phyloP scores from a whole-genome alignment of 2,329 filamentous ascomycete genomes.

The Neurospora crassa region DNA sequence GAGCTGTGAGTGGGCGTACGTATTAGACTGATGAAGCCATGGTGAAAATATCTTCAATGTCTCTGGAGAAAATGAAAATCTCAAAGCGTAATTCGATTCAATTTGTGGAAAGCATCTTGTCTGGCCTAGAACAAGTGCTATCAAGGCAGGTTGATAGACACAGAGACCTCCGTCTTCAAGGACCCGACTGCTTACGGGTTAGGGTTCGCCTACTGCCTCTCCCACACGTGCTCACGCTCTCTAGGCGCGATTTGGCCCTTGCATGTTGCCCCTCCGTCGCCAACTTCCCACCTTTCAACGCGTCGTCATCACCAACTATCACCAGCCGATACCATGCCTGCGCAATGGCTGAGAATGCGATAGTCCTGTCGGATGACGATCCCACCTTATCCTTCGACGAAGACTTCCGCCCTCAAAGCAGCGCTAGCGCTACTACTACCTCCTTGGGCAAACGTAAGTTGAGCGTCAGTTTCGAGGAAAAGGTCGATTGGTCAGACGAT shows the following conservation, averaged over 20 bases:
- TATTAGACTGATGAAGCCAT: neutral
- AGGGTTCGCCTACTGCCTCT: neutral
- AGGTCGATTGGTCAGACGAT: slow-evolving; percentile 48
- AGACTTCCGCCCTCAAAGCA: neutral
- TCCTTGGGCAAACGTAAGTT: slow-evolving; percentile 28
- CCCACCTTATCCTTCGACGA: slow-evolving; percentile 13
- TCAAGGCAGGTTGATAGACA: neutral
- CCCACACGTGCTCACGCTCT: slow-evolving; percentile 13
- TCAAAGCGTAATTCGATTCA: neutral
- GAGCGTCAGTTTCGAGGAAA: slow-evolving; percentile 26
- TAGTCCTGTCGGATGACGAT: slow-evolving; percentile 17
- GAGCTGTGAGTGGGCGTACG: neutral
- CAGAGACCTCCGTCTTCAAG: neutral
- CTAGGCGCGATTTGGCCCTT: slow-evolving; percentile 3
- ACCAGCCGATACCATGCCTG: neutral
- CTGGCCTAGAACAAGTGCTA: neutral
- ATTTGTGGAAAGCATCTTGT: neutral
- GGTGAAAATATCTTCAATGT: neutral
- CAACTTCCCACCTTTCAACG: neutral
- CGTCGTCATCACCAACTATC: neutral
- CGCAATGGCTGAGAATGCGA: slow-evolving; percentile 8
- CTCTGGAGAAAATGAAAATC: neutral
- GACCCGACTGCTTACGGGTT: neutral
- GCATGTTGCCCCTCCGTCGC: neutral
- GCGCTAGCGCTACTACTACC: slow-evolving; percentile 3